Base-by-base conservation (phyloP, 2,329 filamentous ascomycete genomes). In the Diaporthe eres region DNA sequence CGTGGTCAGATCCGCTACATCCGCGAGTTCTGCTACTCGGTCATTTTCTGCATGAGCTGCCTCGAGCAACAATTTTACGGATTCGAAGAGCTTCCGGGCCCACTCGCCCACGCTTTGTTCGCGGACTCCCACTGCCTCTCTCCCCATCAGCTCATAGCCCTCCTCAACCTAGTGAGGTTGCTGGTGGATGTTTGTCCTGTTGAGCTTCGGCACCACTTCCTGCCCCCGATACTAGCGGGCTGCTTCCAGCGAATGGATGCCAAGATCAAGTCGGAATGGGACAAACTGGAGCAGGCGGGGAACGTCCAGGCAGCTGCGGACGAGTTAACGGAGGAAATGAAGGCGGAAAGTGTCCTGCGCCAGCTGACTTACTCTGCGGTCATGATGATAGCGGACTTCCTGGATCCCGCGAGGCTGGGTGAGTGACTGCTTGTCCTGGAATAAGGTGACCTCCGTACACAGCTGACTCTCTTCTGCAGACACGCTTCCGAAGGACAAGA, bases 321-420 rank as follows among this genome's bases (percentile, higher is more conserved):
- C 74, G 94, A 94, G 76, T 86, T 99, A 72, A 94, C 94, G 1
- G 95, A 98, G 79, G 97, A 99, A 85, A 99, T 99, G 97, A 98
- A 98, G 85, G 93, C 95, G 9, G 97, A 99, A 83, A 98, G 96
- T 81, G 97, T 99, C 42, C 87, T 99, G 61, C 92, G 97, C 28
- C 95, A 98, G 82, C 89, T 98, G 68, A 98, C 96, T 0, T 97
- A 97, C 84, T 95, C 95, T 4, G 95, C 96, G 1, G 95, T 98
- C 42, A 93, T 97, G 80, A 95, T 98, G 89, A 94, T 98, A 77
- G 95, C 95, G 10, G 94, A 95, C 79, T 92, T 98, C 80, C 88
- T 99, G 31, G 96, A 98, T 82, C 94, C 95, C 19, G 88, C 89
- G 67, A 87, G 91, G 85, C 88, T 85, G 83, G 92, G 91, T 93